Evolutionary conservation across 768 basidiomycete species (phyloP).

Genomic region (Inosperma sp.): DNA sequence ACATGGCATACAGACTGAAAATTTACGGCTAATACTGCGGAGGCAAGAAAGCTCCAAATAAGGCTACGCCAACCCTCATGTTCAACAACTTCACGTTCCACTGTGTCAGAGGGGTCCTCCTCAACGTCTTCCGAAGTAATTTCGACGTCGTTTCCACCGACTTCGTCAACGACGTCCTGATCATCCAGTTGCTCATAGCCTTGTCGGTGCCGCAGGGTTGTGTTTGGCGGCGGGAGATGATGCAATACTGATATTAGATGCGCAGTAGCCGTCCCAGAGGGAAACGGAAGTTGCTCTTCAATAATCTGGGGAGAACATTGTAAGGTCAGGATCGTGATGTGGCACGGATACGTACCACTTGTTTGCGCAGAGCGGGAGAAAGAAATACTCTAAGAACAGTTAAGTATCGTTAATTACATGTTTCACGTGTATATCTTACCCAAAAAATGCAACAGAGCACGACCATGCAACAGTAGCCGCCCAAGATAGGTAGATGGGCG

Average conservation of each 20-base stretch:
- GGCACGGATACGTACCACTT: constrained; percentile 61
- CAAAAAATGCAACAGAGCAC: constrained; percentile 89
- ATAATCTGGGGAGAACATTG: constrained; percentile 56
- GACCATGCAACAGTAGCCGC: constrained; percentile 79
- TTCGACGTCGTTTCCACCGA: constrained; percentile 12
- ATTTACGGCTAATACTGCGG: constrained; percentile 70
- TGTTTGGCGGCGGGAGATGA: constrained; percentile 61
- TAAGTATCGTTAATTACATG: constrained; percentile 3
- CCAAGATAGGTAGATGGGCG: constrained; percentile 73
- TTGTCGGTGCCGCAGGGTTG: constrained; percentile 46
- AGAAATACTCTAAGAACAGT: constrained; percentile 70
- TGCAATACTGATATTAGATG: constrained; percentile 92
- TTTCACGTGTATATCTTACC: constrained; percentile 36
- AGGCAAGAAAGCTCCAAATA: constrained; percentile 71
- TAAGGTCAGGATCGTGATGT: neutral
- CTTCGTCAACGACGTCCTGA: constrained; percentile 29
- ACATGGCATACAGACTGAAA: neutral
- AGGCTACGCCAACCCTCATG: constrained; percentile 76
- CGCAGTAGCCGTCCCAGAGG: constrained; percentile 93
- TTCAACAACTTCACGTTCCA: constrained; percentile 48
- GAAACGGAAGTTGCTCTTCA: constrained; percentile 90
- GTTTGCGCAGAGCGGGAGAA: constrained; percentile 89
- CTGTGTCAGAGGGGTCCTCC: constrained; percentile 30
- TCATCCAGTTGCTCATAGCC: constrained; percentile 50
- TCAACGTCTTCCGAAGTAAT: constrained; percentile 17